Evolutionary conservation across 2,329 filamentous ascomycete genomes (phyloP).

Genomic region (Byssoonygena ceratinophila): DNA sequence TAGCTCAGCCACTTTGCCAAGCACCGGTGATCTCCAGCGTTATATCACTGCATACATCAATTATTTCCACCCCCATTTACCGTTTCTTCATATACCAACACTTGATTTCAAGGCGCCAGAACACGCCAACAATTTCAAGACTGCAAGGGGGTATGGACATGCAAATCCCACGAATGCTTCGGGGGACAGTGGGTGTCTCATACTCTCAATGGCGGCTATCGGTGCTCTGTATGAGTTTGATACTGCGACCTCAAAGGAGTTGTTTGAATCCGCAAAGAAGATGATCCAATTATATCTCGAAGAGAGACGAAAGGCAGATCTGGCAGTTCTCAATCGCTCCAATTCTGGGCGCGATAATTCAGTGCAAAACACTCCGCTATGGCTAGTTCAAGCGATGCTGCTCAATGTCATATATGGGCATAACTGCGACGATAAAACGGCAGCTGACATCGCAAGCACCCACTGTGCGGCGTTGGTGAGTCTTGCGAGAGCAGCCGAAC

Average conservation of each 20-base stretch:
- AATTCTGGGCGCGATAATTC: slow-evolving; percentile 48
- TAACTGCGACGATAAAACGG: slow-evolving; percentile 82
- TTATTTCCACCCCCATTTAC: slow-evolving; percentile 87
- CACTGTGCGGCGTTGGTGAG: slow-evolving; percentile 87
- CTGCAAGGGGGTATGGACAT: slow-evolving; percentile 43
- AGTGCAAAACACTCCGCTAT: slow-evolving; percentile 69
- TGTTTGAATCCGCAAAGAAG: slow-evolving; percentile 90
- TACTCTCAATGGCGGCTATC: slow-evolving; percentile 79
- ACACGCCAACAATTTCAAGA: slow-evolving; percentile 50
- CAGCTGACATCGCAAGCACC: slow-evolving; percentile 82
- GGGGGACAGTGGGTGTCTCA: slow-evolving; percentile 74
- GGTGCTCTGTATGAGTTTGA: slow-evolving; percentile 83
- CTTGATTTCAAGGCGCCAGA: slow-evolving; percentile 76
- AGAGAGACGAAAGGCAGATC: slow-evolving; percentile 75
- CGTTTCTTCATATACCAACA: slow-evolving; percentile 87
- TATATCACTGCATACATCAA: slow-evolving; percentile 83
- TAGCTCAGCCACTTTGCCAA: slow-evolving; percentile 51
- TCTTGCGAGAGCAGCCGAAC: slow-evolving; percentile 76
- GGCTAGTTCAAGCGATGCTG: slow-evolving; percentile 94
- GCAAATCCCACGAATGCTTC: slow-evolving; percentile 47
- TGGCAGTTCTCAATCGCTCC: slow-evolving; percentile 48
- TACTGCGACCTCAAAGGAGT: slow-evolving; percentile 62
- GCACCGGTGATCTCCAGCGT: slow-evolving; percentile 73
- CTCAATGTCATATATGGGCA: slow-evolving; percentile 93
- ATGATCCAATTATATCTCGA: slow-evolving; percentile 91